Evolutionary conservation across 371 early-diverging fungal species (phyloP).

Genomic region (Mucor saturninus): DNA sequence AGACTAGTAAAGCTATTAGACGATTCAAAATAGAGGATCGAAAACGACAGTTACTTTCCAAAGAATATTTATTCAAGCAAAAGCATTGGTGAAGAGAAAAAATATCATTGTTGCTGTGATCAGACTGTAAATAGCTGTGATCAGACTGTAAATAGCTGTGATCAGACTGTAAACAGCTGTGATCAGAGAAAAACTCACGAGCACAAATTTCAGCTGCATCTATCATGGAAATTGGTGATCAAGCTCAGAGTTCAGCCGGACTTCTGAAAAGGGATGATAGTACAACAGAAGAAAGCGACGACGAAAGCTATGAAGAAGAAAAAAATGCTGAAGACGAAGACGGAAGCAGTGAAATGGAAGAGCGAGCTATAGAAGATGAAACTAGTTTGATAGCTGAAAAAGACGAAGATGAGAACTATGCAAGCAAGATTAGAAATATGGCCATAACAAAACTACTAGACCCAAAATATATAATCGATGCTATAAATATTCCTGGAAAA

Average conservation of each 20-base stretch:
- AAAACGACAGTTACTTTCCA: not conserved
- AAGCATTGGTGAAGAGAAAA: not conserved
- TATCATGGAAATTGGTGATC: conserved; percentile 14
- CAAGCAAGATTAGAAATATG: conserved; percentile 20
- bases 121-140: no score
- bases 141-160: no score
- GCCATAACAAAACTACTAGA: conserved; percentile 21
- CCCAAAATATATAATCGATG: conserved; percentile 17
- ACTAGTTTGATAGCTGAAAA: no score
- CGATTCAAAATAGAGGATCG: not conserved
- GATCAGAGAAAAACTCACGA: conserved; percentile 18
- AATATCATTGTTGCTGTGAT: no score
- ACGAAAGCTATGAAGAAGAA: conserved; percentile 20
- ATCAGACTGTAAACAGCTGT: no score
- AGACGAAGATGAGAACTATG: conserved; percentile 9
- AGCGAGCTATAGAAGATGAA: conserved; percentile 13
- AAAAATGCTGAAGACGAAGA: conserved; percentile 17
- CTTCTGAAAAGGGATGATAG: conserved; percentile 9
- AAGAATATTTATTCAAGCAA: not conserved
- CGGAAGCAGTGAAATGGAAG: conserved; percentile 16
- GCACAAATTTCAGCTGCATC: conserved; percentile 19
- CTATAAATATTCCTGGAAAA: conserved; percentile 18
- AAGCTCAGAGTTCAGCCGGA: conserved; percentile 9
- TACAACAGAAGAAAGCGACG: conserved; percentile 6
- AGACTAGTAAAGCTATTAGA: not conserved